Evolutionary conservation across 2,329 filamentous ascomycete species (phyloP), one percentile per base, ranked within the genome.

Genomic region (Peltaster fructicola): DNA sequence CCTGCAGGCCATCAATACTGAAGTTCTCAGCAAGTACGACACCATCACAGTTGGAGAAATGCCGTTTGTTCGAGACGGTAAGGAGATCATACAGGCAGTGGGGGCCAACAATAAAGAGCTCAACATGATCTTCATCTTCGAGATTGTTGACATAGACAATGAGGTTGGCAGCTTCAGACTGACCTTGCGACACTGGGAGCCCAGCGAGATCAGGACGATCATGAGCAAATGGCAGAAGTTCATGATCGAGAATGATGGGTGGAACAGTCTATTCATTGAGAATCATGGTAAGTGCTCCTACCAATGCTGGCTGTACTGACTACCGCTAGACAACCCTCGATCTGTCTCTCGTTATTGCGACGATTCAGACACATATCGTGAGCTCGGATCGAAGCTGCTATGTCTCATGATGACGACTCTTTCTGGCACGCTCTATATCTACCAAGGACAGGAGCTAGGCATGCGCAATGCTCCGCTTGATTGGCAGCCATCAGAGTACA

Each of bases 41-140:
- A 59, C 65, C 2, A 63, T 69, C 30, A 66, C 65, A 7, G 65
- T 70, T 0, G 66, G 67, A 12, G 67, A 71, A 39, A 70, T 71
- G 63, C 65, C 66, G 1, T 61, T 57, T 24, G 54, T 59, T 8
- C 47, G 49, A 6, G 53, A 60, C 30, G 49, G 52, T 8, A 40
- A 50, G 4, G 52, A 54, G 23, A 54, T 59, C 7, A 36, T 59
- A 11, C 47, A 45, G 14, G 51, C 53, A 17, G 53, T 60, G 3
- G 51, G 50, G 14, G 46, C 52, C 6, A 34, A 48, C 10, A 33
- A 45, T 18, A 45, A 50, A 15, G 54, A 59, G 32, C 41, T 61
- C 14, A 53, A 57, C 25, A 59, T 60, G 56, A 53, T 61, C 13
- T 59, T 61, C 43, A 52, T 56, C 30, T 59, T 59, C 34, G 54